Base-by-base conservation (phyloP, 2,329 filamentous ascomycete genomes). In the Cladosporium sp. region DNA sequence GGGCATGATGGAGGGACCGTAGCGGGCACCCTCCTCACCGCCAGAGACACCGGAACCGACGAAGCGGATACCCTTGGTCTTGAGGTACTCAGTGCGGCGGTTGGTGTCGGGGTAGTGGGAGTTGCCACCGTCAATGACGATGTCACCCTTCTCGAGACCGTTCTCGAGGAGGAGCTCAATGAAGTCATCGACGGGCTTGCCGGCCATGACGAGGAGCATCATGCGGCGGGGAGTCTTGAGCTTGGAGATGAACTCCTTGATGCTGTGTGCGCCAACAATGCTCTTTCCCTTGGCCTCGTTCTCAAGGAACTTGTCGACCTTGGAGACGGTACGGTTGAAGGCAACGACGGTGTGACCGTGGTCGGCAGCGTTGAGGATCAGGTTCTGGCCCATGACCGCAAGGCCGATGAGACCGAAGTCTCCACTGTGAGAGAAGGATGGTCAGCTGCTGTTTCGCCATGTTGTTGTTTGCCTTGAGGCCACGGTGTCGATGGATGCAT, bases 51-150 rank as follows among this genome's bases (percentile, higher is more conserved):
- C 95, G 76, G 90, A 91, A 78, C 95, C 95, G 80, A 99, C 93
- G 80, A 97, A 99, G 78, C 91, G 89, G 81, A 99, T 91, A 75
- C 92, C 91, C 89, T 98, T 98, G 76, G 79, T 75, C 60, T 84
- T 82, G 69, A 98, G 89, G 85, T 97, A 97, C 82, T 91, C 85
- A 81, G 92, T 93, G 78, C 95, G 92, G 83, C 95, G 93, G 89
- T 97, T 98, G 84, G 92, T 94, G 85, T 98, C 95, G 78, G 95
- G 95, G 89, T 91, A 99, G 86, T 98, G 95, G 72, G 94, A 98
- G 90, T 99, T 98, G 77, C 93, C 95, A 80, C 95, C 95, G 78
- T 99, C 95, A 77, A 99, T 98, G 86, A 99, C 96, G 87, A 99
- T 97, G 80, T 99, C 95, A 73, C 92, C 93, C 77, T 87, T 79